phyloP scores from a whole-genome alignment of 192 early-diverging fungal genomes.

The Chytriomyces hyalinus region DNA sequence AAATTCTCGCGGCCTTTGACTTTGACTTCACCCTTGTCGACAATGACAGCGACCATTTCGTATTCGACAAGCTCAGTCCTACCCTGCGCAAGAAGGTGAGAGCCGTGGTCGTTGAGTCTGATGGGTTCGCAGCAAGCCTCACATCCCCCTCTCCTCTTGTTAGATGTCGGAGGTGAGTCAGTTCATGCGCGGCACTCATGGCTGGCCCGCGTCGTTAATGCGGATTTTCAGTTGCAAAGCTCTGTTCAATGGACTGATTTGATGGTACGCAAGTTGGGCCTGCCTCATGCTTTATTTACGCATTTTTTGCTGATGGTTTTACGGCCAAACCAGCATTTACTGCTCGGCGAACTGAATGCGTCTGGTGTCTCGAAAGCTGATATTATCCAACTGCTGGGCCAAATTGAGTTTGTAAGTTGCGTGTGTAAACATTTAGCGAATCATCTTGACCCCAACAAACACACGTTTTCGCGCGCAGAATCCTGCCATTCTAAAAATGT shows the following conservation, averaged over 20 bases:
- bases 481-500: slow-evolving; percentile 31
- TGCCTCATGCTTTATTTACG: background rate
- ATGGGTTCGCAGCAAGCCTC: background rate
- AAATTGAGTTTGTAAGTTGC: slow-evolving; percentile 38
- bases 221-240: background rate
- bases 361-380: slow-evolving; percentile 34
- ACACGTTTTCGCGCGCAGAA: background rate
- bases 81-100: slow-evolving; percentile 29
- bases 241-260: slow-evolving; percentile 49
- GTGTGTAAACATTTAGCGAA: background rate
- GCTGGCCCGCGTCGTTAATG: too few relatives aligned
- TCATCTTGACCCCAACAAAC: background rate
- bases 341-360: slow-evolving; percentile 37
- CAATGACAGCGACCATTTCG: slow-evolving; percentile 43
- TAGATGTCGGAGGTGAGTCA: slow-evolving; percentile 32
- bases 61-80: slow-evolving; percentile 38
- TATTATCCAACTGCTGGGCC: slow-evolving; percentile 25
- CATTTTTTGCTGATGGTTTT: background rate
- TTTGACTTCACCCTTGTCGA: slow-evolving; percentile 52
- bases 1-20: slow-evolving; percentile 42
- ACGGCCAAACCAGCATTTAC: slow-evolving; percentile 19
- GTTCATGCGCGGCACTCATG: background rate
- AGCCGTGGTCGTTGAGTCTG: background rate
- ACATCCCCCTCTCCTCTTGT: background rate
- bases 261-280: slow-evolving; percentile 23